Base-by-base conservation (phyloP, 306 rosid genomes). In the Herpetospermum pedunculosum region DNA sequence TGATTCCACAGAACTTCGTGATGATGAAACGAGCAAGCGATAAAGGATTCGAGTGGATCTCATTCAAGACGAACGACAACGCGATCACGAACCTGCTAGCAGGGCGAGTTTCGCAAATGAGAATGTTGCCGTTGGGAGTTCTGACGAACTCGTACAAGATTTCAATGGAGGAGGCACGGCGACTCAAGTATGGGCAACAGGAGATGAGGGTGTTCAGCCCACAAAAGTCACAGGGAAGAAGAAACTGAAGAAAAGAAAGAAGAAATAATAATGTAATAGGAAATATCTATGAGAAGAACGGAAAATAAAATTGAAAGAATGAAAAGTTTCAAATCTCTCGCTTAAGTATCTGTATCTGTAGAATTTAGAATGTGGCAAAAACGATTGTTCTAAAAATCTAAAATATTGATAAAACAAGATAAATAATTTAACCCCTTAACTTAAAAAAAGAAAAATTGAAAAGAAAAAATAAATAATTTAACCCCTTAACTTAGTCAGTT, bases 1-100 rank as follows among this genome's bases (percentile, higher is more conserved):
- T 55, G 29, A 73, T 80, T 47, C 84, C 84, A 13, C 84, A 76
- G 55, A 58, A 76, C 64, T 80, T 40, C 54, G 84, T 65, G 9
- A 67, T 76, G 43, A 18, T 80, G 28, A 80, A 64, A 74, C 67
- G 40, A 60, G 83, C 83, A 0, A 73, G 72, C 28, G 46, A 57
- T 6, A 44, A 28, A 29, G 83, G 83, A 58, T 76, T 80, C 28
- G 80, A 72, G 26, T 80, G 83, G 83, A 47, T 80, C 14, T 62
- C 84, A 54, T 41, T 80, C 64, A 80, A 80, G 77, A 80, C 83
- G 1, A 76, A 57, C 21, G 80, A 80, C 35, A 72, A 80, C 71
- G 80, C 84, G 2, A 8, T 43, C 19, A 62, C 57, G 3, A 76
- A 63, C 64, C 44, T 55, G 28, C 80, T 80, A 21, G 84, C 80